Base-by-base conservation (phyloP, 163 green algal species). In the Volvox carteri region DNA sequence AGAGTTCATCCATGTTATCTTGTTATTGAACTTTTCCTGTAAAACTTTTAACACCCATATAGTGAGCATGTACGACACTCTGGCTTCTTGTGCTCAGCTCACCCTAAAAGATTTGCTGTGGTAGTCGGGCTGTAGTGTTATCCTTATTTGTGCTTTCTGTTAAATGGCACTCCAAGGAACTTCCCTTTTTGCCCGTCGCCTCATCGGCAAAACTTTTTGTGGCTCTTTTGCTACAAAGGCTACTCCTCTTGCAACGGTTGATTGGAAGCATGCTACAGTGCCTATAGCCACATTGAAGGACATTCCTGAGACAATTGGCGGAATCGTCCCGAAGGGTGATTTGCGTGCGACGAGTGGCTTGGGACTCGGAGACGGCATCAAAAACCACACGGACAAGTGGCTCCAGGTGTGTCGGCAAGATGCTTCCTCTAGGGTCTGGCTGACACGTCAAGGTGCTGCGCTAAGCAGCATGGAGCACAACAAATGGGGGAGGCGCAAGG, bases 351-450 rank as follows among this genome's bases (percentile, higher is more conserved):
- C 93, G 0, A 97, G 93, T 39, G 97, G 92, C 8, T 93, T 98
- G 9, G 94, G 94, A 37, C 42, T 96, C 19, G 95, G 95, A 28
- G 97, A 99, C 75, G 95, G 94, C 50, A 92, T 98, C 12, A 88
- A 85, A 9, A 95, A 92, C 48, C 97, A 99, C 93, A 99, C 95
- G 9, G 86, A 67, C 12, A 99, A 99, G 86, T 99, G 97, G 97
- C 90, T 98, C 48, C 90, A 97, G 90, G 95, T 96, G 50, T 42
- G 35, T 80, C 37, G 37, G 54, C 19, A n/a, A n/a, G n/a, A n/a
- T n/a, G n/a, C n/a, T n/a, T n/a, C n/a, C n/a, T n/a, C n/a, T n/a
- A n/a, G n/a, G n/a, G n/a, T n/a, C n/a, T n/a, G n/a, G n/a, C n/a
- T n/a, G n/a, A n/a, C n/a, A n/a, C n/a, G n/a, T n/a, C n/a, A n/a